Base-by-base conservation (phyloP, 2,329 filamentous ascomycete species). In the Keithomyces neogunnii region DNA sequence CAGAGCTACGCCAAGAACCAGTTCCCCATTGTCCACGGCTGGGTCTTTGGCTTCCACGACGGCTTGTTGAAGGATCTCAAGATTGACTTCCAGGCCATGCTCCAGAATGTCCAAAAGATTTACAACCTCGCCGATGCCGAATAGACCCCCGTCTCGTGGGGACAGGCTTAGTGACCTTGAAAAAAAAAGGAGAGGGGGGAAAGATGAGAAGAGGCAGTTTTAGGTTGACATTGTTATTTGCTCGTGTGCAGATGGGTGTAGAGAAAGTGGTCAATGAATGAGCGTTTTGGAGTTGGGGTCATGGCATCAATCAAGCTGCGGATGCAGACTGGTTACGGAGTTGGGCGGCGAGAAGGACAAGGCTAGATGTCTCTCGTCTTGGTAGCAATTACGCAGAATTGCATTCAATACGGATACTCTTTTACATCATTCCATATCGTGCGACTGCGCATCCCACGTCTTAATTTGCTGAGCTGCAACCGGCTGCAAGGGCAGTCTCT, bases 1-100 rank as follows among this genome's bases (percentile, higher is more conserved):
- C 81, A 89, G 69, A 80, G 73, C 19, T 88, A 81, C 61, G 74
- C 74, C 45, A 66, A 78, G 62, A 81, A 85, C 59, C 68, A 76
- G 57, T 88, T 78, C 62, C 85, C 85, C 49, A 76, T 88, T 55
- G 84, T 88, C 49, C 84, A 87, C 68, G 85, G 83, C 36, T 88
- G 84, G 84, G 84, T 87, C 44, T 88, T 88, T 71, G 81, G 78
- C 55, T 82, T 88, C 59, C 69, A 79, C 49, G 81, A 87, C 60
- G 85, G 85, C 8, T 66, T 85, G 60, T 71, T 88, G 53, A 83
- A 79, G 65, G 81, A 85, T 61, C 69, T 85, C 53, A 73, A 85
- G 62, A 72, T 85, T 56, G 75, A 85, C 61, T 82, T 83, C 57
- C 74, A 81, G 67, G 65, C 69, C 10, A 74, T 75, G 65, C 67